These are phyloP conservation scores for Psidium guajava DNA, from an alignment of 345 rosid species.

Conservation along the genomic window DNA sequence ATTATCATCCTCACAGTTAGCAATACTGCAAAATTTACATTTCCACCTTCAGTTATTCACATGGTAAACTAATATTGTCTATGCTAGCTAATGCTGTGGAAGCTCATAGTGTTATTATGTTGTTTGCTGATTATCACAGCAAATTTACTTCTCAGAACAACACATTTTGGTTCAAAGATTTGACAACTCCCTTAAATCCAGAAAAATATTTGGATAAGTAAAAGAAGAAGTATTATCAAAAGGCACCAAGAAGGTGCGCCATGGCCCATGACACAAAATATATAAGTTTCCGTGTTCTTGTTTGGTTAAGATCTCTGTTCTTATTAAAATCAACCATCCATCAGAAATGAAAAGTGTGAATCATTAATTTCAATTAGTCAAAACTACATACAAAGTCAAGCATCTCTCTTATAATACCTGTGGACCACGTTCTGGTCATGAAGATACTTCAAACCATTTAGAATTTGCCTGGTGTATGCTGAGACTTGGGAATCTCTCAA, in stretches of 20 bases:
- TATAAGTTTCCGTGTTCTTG: not conserved
- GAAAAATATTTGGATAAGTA: not conserved
- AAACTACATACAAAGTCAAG: not conserved
- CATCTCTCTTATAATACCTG: not conserved
- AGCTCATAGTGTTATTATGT: not conserved
- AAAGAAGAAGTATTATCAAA: not conserved
- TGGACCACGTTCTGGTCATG: conserved; percentile 53
- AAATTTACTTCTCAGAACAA: not conserved
- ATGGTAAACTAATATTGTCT: not conserved
- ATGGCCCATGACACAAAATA: not conserved
- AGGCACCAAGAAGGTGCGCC: not conserved
- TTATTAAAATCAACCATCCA: not conserved
- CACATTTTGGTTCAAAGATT: not conserved
- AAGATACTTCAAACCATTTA: conserved; percentile 49
- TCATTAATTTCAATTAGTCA: not conserved
- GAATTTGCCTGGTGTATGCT: conserved; percentile 68
- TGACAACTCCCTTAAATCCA: not conserved
- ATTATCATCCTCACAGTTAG: not conserved
- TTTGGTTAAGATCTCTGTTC: not conserved
- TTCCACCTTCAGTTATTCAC: not conserved
- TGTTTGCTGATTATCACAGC: not conserved
- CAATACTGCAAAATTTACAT: not conserved
- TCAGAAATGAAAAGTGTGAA: not conserved
- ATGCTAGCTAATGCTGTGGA: not conserved
- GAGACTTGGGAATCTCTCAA: conserved; percentile 60